Evolutionary conservation across 305 asterid species (phyloP).

Genomic region (Stenogyne calaminthoides): DNA sequence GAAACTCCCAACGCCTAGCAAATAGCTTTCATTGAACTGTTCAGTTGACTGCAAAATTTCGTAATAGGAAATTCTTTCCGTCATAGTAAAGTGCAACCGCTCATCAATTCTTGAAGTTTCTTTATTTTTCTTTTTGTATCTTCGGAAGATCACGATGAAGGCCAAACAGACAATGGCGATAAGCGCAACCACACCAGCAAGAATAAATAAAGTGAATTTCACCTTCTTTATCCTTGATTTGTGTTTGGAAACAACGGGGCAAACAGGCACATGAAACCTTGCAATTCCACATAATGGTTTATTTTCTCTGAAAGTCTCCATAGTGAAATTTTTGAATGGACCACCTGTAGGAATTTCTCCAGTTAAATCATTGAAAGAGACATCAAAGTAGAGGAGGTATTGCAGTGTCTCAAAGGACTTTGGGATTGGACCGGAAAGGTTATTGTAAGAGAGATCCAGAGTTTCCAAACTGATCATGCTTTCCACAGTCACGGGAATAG

Average conservation of each 20-base stretch:
- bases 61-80: slow-evolving; percentile 21
- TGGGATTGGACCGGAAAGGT: slow-evolving; percentile 21
- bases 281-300: background rate
- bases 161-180: slow-evolving; percentile 12
- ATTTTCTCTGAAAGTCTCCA: background rate
- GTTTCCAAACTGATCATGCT: background rate
- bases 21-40: background rate
- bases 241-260: background rate
- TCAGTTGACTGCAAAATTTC: slow-evolving; percentile 21
- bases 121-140: slow-evolving; percentile 23
- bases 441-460: slow-evolving; percentile 9
- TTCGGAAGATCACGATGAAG: slow-evolving; percentile 22
- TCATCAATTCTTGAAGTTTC: background rate
- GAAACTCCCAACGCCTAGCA: slow-evolving; percentile 26
- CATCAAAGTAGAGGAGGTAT: background rate
- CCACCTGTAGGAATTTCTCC: background rate
- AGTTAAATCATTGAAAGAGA: background rate
- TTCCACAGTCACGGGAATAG: background rate
- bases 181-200: slow-evolving; percentile 24
- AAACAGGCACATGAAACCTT: background rate
- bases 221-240: background rate
- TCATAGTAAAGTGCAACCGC: background rate
- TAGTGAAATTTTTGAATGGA: background rate
- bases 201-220: slow-evolving; percentile 19
- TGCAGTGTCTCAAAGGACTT: slow-evolving; percentile 25